Percentiles rank a stretch among this genome's conserved stretches.
These are phyloP conservation scores for Myotisia sp. DNA, from an alignment of 2,329 filamentous ascomycete species.

Conservation along the genomic window DNA sequence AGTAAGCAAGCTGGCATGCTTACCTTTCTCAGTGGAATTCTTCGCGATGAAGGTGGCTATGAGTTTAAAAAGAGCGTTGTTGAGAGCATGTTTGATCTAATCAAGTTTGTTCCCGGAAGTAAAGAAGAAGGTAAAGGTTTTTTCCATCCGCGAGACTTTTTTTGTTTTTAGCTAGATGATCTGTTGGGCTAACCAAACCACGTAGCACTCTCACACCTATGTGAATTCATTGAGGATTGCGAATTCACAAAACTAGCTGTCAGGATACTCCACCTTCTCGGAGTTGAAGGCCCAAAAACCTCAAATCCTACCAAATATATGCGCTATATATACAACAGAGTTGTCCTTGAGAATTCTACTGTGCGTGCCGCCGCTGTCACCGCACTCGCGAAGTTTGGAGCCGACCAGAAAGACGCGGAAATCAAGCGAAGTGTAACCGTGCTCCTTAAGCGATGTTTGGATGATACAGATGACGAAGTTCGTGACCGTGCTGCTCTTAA, in stretches of 20 bases:
- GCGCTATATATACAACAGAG: conserved; percentile 96
- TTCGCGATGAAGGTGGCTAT: conserved; percentile 92
- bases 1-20: conserved; percentile 98
- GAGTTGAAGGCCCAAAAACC: conserved; percentile 87
- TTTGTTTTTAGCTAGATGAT: conserved; percentile 1
- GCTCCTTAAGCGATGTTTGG: conserved; percentile 78
- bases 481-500: conserved; percentile 89
- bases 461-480: conserved; percentile 96
- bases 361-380: conserved; percentile 91
- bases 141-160: neutral
- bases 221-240: conserved; percentile 98
- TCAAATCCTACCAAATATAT: conserved; percentile 97
- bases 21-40: conserved; percentile 87
- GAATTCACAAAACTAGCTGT: conserved; percentile 98
- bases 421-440: conserved; percentile 93
- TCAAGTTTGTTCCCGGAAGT: conserved; percentile 92
- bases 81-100: conserved; percentile 97
- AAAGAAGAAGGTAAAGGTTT: conserved; percentile 44
- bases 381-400: conserved; percentile 89
- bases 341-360: conserved; percentile 92
- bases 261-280: conserved; percentile 83
- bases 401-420: conserved; percentile 88
- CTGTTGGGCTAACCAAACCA: conserved; percentile 5
- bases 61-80: conserved; percentile 97
- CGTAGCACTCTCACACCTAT: conserved; percentile 74